Conservation (phyloP, 108 stramenopile species). For the Parietichytrium sp. region DNA sequence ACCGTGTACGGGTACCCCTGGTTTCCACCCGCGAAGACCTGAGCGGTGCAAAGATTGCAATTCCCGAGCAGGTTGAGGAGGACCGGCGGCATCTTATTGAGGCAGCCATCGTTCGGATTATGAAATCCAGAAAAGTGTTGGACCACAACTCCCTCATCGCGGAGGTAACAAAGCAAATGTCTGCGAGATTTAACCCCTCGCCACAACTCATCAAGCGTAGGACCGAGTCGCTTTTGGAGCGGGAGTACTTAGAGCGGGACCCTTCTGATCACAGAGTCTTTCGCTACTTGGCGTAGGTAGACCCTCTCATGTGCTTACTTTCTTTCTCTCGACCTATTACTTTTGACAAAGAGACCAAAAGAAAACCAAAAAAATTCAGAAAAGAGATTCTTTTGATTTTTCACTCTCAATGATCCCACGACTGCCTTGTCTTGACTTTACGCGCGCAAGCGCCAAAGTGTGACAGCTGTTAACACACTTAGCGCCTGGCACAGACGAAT, state of each 20-base stretch:
- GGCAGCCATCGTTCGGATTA: conserved; percentile 91
- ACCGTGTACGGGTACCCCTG: conserved; percentile 81
- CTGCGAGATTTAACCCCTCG: conserved; percentile 75
- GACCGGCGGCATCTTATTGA: conserved; percentile 80
- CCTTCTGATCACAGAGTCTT: conserved; percentile 77
- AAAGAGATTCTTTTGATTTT: too few relatives aligned
- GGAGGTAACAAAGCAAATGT: conserved; percentile 81
- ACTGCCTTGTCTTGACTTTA: too few relatives aligned
- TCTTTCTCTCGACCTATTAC: not conserved
- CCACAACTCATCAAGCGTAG: conserved; percentile 90
- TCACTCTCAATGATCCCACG: too few relatives aligned
- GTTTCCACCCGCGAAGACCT: conserved; percentile 63
- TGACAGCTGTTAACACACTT: too few relatives aligned
- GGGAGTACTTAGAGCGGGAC: conserved; percentile 91
- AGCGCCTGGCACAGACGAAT: too few relatives aligned
- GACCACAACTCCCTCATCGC: conserved; percentile 91
- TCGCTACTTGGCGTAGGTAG: conserved; percentile 73
- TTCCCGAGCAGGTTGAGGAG: conserved; percentile 42
- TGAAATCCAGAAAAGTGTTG: conserved; percentile 88
- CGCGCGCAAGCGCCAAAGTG: too few relatives aligned
- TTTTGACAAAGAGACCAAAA: too few relatives aligned
- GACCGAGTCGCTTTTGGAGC: conserved; percentile 90
- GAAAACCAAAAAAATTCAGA: too few relatives aligned
- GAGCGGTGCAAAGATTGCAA: conserved; percentile 29
- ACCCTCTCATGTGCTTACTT: not conserved